Evolutionary conservation across 495 filamentous ascomycete genomes (phyloP), one percentile per base, ranked within the genome.

Genomic region (Acidomyces sp.): DNA sequence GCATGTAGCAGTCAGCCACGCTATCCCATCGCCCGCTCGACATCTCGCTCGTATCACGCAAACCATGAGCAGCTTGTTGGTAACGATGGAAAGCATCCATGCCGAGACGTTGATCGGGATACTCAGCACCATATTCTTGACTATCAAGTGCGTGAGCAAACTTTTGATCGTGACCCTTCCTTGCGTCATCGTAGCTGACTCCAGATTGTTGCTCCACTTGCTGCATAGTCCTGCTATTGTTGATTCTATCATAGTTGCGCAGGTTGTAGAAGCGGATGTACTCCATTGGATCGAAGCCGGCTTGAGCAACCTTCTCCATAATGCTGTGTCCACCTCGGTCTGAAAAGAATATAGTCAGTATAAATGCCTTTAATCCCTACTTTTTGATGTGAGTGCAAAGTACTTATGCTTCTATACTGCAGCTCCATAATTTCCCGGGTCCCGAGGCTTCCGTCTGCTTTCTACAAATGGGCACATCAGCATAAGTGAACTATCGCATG

Each of bases 231-330:
- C 60, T 62, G 24, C 74, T 78, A 13, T 65, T 67, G 60, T 94
- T 93, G 60, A 96, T 82, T 10, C 85, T 78, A 55, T 96, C 88
- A 56, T 90, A 94, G 57, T 77, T 93, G 29, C 88, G 74, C 11
- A 96, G 68, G 59, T 96, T 96, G 66, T 93, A 96, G 66, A 94
- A 96, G 20, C 81, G 72, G 51, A 96, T 92, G 60, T 93, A 94
- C 11, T 82, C 67, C 45, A 43, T 48, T 6, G 45, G 45, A 16
- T 48, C 34, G 16, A 48, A 23, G 3, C 39, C 45, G 10, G 23
- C 20, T 17, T 40, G 23, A n/a, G 42, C 38, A 19, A 93, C 70
- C 16, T 67, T 56, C 60, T 93, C 85, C 64, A 92, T 79, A 46
- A 94, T 94, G 50, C 78, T 85, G 60, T 80, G 65, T 2, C 84